These are phyloP conservation scores for Aspergillus amoenus DNA, from an alignment of 2,329 filamentous ascomycete species.

Conservation along the genomic window DNA sequence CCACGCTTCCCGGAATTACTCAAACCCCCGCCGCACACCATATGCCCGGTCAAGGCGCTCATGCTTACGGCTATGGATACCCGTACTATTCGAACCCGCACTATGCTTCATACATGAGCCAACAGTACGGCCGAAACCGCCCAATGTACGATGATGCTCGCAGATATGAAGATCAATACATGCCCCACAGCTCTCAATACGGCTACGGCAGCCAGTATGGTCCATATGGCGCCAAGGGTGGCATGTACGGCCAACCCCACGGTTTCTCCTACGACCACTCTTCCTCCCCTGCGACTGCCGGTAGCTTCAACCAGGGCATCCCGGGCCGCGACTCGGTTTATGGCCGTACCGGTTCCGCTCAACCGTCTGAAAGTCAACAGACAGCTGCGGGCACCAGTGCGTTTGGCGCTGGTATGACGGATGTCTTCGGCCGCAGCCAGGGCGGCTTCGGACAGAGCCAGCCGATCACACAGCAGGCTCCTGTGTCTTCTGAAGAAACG, in stretches of 20 bases:
- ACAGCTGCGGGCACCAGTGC: conserved; percentile 50
- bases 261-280: conserved; percentile 65
- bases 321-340: conserved; percentile 59
- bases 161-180: conserved; percentile 49
- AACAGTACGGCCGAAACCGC: conserved; percentile 48
- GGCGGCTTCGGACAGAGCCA: conserved; percentile 58
- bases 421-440: conserved; percentile 60
- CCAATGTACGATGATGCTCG: conserved; percentile 52
- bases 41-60: conserved; percentile 51
- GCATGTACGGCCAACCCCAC: conserved; percentile 65
- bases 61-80: conserved; percentile 60
- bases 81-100: conserved; percentile 63
- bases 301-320: conserved; percentile 42
- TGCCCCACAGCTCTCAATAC: conserved; percentile 53
- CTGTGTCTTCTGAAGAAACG: conserved; percentile 52
- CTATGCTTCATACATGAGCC: conserved; percentile 62
- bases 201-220: conserved; percentile 53
- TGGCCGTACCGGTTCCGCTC: conserved; percentile 57
- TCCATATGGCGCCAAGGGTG: conserved; percentile 56
- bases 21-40: conserved; percentile 56
- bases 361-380: conserved; percentile 56
- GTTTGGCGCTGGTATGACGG: conserved; percentile 53
- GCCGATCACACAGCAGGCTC: conserved; percentile 51
- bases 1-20: conserved; percentile 59
- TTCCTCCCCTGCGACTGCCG: conserved; percentile 62